Evolutionary conservation across 495 filamentous ascomycete species (phyloP), one percentile per base, ranked within the genome.

Genomic region (Glutinoglossum americanum): DNA sequence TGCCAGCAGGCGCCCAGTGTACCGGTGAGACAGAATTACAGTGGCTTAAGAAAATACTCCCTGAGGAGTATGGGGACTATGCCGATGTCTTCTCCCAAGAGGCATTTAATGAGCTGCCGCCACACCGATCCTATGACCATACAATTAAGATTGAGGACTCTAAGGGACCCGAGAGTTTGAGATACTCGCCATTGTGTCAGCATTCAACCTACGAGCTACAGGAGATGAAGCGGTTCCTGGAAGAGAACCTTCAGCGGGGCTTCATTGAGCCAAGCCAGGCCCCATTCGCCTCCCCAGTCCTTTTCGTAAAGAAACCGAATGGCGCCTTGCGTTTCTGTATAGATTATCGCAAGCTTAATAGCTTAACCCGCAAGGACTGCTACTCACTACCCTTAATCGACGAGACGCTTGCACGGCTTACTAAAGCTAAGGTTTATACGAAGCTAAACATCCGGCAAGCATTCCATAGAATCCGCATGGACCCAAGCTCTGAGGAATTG

Each of bases 231-330:
- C 37, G 5, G 7, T 41, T 41, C 32, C 44, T 66, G 9, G 41
- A 59, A 15, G 56, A 66, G 0, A 63, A 64, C 48, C 56, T 66
- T 0, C 27, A 27, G 19, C 63, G 63, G 27, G 64, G 59, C 11
- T 66, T 66, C 26, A 66, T 66, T 17, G 32, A 7, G 32, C 44
- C 48, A 10, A 66, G 56, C 26, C 59, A 51, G 11, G 51, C 66
- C 15, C 61, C 49, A 21, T 48, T 56, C 8, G 41, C 55, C 0
- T 23, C 30, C 0, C 49, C 49, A 3, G 51, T 63, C 3, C 9
- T 63, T 1, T 63, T 63, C 53, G 51, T 63, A 32, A 54, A 58
- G 55, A 63, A 63, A 39, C 55, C 39, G 25, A 41, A 51, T 10
- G 45, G 55, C 3, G 51, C 49, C 9, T 33, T 63, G 3, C 37